These are phyloP conservation scores for Emergomyces orientalis DNA, from an alignment of 2,329 filamentous ascomycete species.

Conservation along the genomic window DNA sequence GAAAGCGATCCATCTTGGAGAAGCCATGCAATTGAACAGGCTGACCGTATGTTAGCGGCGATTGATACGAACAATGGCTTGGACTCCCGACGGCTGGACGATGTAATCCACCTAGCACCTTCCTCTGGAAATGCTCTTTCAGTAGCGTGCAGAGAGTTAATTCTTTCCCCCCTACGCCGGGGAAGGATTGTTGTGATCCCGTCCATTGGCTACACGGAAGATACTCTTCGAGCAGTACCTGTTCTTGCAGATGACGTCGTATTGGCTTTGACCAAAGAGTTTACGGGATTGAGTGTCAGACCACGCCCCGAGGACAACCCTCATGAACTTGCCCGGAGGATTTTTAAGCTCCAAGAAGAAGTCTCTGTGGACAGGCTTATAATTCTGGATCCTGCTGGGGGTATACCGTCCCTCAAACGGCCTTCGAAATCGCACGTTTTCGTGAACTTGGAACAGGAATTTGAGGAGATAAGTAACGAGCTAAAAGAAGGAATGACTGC, in stretches of 20 bases:
- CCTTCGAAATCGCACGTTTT: slow-evolving; percentile 65
- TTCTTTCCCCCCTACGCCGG: slow-evolving; percentile 57
- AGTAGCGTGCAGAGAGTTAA: slow-evolving; percentile 39
- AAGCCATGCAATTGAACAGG: slow-evolving; percentile 51
- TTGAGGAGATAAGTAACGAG: slow-evolving; percentile 55
- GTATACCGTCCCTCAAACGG: slow-evolving; percentile 59
- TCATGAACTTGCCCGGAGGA: slow-evolving; percentile 30
- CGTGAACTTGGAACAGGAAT: slow-evolving; percentile 90
- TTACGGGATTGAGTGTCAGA: slow-evolving; percentile 55
- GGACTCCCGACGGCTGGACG: slow-evolving; percentile 60
- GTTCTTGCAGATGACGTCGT: slow-evolving; percentile 56
- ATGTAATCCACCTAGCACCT: slow-evolving; percentile 37
- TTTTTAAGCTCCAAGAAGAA: slow-evolving; percentile 39
- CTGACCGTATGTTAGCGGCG: slow-evolving; percentile 62
- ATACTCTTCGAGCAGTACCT: slow-evolving; percentile 40
- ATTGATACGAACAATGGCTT: slow-evolving; percentile 58
- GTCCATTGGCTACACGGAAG: slow-evolving; percentile 50
- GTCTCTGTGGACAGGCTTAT: slow-evolving; percentile 75
- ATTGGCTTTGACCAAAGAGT: slow-evolving; percentile 65
- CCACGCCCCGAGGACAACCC: slow-evolving; percentile 38
- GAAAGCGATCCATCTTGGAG: slow-evolving; percentile 32
- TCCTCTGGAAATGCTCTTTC: slow-evolving; percentile 28
- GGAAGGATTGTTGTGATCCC: slow-evolving; percentile 64
- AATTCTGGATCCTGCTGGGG: slow-evolving; percentile 75
- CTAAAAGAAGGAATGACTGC: slow-evolving; percentile 34